phyloP scores from a whole-genome alignment of 805 yeast species.

The Saturnispora gosingensis region DNA sequence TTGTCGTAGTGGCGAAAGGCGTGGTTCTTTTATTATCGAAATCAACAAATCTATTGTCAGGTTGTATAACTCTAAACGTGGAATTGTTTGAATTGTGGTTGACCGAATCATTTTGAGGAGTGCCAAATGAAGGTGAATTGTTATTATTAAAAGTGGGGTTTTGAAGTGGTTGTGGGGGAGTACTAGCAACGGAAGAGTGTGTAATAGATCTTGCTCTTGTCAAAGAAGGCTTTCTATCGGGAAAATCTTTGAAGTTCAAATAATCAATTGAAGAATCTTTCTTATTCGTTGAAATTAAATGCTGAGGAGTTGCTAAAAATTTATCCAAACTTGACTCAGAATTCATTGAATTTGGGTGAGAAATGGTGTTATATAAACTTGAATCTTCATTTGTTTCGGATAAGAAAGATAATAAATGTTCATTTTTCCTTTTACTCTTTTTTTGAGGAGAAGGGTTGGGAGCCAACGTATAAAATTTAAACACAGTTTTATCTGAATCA shows the following conservation, averaged over 20 bases:
- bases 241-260: slow-evolving; percentile 44
- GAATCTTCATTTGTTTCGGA: slow-evolving; percentile 7
- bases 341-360: slow-evolving; percentile 48
- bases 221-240: slow-evolving; percentile 17
- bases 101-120: background rate
- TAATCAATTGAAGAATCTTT: slow-evolving; percentile 38
- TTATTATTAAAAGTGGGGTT: background rate
- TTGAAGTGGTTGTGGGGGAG: background rate
- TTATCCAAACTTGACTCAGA: slow-evolving; percentile 29
- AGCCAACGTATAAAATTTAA: background rate
- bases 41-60: slow-evolving; percentile 64
- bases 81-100: background rate
- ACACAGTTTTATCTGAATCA: background rate
- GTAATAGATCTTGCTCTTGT: slow-evolving; percentile 25
- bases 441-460: background rate
- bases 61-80: slow-evolving; percentile 58
- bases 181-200: slow-evolving; percentile 11
- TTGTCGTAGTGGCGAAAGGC: slow-evolving; percentile 41
- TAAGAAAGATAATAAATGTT: background rate
- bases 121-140: background rate
- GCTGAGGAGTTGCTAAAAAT: slow-evolving; percentile 61
- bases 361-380: slow-evolving; percentile 36
- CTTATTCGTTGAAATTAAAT: slow-evolving; percentile 36
- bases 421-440: background rate
- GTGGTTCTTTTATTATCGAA: slow-evolving; percentile 72